Evolutionary conservation across 2,329 filamentous ascomycete species (phyloP), one percentile per base, ranked within the genome.

Genomic region (Sarocladium kiliense): DNA sequence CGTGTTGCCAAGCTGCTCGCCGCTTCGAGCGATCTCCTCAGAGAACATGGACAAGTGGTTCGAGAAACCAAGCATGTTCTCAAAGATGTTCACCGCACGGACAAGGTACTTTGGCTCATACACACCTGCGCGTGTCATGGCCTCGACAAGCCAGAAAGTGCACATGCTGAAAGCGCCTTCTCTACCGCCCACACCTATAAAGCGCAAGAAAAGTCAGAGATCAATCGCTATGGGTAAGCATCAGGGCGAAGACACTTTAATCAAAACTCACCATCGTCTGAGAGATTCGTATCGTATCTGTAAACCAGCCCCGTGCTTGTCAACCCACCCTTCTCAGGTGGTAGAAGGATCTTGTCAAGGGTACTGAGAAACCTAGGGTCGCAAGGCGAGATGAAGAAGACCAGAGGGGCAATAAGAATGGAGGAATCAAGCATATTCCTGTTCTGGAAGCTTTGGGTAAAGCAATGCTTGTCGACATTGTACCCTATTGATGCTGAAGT

Each of bases 101-200:
- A 74, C 67, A 19, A 86, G 72, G 61, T 88, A 88, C 59, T 81
- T 84, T n/a, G 75, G 74, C 60, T 88, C 83, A 66, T 87, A 86
- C 49, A 77, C 72, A 61, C 79, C 73, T 60, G 87, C 87, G 30
- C 88, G 78, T 27, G 87, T 89, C 71, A 91, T 78, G 23, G 88
- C 87, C 69, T 91, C 88, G 12, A 91, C 86, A 0, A 91, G 80
- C 88, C 88, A 91, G 67, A 91, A 91, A 0, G 87, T 91, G 65
- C 87, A 90, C 87, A 91, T 91, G 64, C 80, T 85, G 65, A 91
- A 91, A 19, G 87, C 87, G 21, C 88, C 88, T 69, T 91, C 88
- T 53, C 80, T 77, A 18, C 88, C 88, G 36, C 87, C 86, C 9
- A 91, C 86, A 27, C 87, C 86, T 87, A 60, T 14, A 23, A 10